Evolutionary conservation across 2,329 filamentous ascomycete genomes (phyloP), one percentile per base, ranked within the genome.

Genomic region (Penicillium griseofulvum): DNA sequence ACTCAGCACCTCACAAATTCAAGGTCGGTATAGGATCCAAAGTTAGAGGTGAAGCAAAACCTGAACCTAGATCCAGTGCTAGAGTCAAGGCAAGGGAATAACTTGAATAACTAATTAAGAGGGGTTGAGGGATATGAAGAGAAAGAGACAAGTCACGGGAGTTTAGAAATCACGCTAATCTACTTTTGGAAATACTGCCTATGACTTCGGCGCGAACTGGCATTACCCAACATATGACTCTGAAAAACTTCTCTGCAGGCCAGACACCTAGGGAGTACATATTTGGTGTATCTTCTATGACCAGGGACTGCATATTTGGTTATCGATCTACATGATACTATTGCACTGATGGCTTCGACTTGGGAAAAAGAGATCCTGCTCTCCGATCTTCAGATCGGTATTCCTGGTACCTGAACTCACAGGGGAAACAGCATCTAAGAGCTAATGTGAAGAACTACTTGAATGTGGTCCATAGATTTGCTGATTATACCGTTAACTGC

Each of bases 91-190:
- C 49, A 49, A 48, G 56, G 41, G 45, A 38, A 54, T 26, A 34
- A 52, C 28, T 29, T 22, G 33, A 49, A 46, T 43, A 59, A 56
- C 47, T 46, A 48, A 48, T 37, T 55, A 59, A 42, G 64, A 65
- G 63, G 63, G 61, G 63, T 61, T 58, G 50, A 63, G 46, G 24
- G 55, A 60, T 56, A 56, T 57, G 63, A 65, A 65, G 62, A 58
- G 62, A 65, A 65, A 59, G 58, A 59, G 59, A 62, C 58, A 57
- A 64, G 62, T 66, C 63, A 65, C 64, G 63, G 63, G 63, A 62
- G 57, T 65, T 63, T 62, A 57, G 54, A 53, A 60, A 48, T 2
- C 16, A 46, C 58, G 57, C 63, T 65, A 66, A 49, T 55, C 61
- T 26, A 2, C 62, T 65, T 61, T 51, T 56, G 59, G 52, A 24